Base-by-base conservation (phyloP, 805 yeast species). In the Metschnikowia sp. region DNA sequence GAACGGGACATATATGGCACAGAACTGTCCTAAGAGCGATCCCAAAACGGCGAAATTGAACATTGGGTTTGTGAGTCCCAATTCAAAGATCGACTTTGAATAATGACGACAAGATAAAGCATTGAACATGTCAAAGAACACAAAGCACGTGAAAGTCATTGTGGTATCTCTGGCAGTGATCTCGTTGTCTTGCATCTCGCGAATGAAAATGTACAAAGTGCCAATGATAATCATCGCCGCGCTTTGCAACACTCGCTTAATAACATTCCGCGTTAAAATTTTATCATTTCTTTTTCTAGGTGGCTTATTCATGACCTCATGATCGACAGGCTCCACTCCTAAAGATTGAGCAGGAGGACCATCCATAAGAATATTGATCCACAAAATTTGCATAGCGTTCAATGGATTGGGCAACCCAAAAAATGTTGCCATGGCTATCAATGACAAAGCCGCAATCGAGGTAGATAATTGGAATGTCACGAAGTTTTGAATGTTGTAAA, bases 311-410 rank as follows among this genome's bases (percentile, higher is more conserved):
- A 92, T 91, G 34, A 92, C 96, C 64, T 86, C 96, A 52, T 86
- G 90, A 62, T 92, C 98, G 11, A 92, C 98, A 1, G 97, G 96
- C 69, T 92, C 99, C 31, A 94, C 98, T 49, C 99, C 99, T 38
- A 92, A 74, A 0, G 96, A 87, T 70, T 92, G 99, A 1, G 98
- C 98, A 4, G 99, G 99, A 10, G 99, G 99, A 1, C 99, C 99
- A 70, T 92, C 99, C 99, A 92, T 92, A 48, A 92, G 76, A 53
- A 92, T 94, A 65, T 92, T 92, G 64, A 92, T 92, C 97, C 98
- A 92, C 59, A 92, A 74, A 58, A 92, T 94, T 74, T 94, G 98
- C 99, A 92, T 92, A 29, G 99, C 97, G 63, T 92, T 92, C 58
- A 92, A 77, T 10, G 99, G 99, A 58, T 89, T 91, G 42, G 97